Base-by-base conservation (phyloP, 257 asterid genomes). In the Coffea eugenioides region DNA sequence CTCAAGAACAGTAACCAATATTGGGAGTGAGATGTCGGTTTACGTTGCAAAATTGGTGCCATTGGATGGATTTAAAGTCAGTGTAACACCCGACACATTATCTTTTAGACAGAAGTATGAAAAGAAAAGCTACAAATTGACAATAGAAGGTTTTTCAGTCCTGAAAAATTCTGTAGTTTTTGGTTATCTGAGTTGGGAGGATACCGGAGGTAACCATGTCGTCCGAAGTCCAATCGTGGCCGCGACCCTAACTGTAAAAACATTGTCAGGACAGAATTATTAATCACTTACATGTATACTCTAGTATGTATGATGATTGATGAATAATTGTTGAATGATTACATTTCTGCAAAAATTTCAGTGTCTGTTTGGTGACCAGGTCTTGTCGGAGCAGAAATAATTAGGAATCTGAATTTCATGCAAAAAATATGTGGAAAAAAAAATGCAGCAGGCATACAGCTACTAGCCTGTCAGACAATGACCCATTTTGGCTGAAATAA, bases 171-270 rank as follows among this genome's bases (percentile, higher is more conserved):
- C 18, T 1, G 57, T 85, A 79, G 83, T 84, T 74, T 80, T 80
- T 74, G 95, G 94, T 46, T 89, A 85, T 9, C 74, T 93, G 82
- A 88, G 83, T 45, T 93, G 97, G 97, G 84, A 87, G 23, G 92
- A 89, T 54, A 85, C 79, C 9, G 84, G 72, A 54, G 92, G 93
- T 31, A 71, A 86, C 27, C 79, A 84, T 69, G 77, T 65, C 1
- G 97, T 90, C 8, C 84, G 84, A 81, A 93, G 95, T 86, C 94
- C 97, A 31, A 89, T 93, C 54, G 91, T 88, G 6, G 94, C 76
- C 39, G 86, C 92, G 52, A 87, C 77, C 76, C 45, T 80, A 25
- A 64, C 3, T 68, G 71, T 31, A 31, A 84, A 82, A 70, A 62
- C 73, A 64, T 9, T 81, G 76, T 8, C 69, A 31, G 25, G 65